Evolutionary conservation across 805 yeast species (phyloP).

Genomic region (Wickerhamiella parazyma): DNA sequence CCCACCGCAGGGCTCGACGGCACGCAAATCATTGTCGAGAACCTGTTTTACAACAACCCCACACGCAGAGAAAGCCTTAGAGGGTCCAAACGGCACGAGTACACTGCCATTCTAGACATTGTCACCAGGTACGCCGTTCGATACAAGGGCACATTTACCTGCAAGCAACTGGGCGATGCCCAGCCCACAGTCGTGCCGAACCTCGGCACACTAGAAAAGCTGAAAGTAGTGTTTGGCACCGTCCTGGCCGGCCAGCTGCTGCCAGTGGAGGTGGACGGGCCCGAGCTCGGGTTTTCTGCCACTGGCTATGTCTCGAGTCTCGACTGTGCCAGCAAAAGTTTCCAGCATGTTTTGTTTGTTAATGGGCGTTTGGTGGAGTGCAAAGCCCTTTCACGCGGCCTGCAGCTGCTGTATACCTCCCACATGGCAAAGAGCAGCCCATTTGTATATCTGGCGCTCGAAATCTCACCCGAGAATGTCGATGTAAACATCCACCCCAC

Average conservation of each 20-base stretch:
- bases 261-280: slow-evolving; percentile 25
- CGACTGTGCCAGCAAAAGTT: slow-evolving; percentile 49
- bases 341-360: slow-evolving; percentile 66
- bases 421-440: slow-evolving; percentile 72
- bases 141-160: slow-evolving; percentile 49
- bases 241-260: slow-evolving; percentile 52
- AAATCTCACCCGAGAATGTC: slow-evolving; percentile 50
- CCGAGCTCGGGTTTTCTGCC: slow-evolving; percentile 39
- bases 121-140: slow-evolving; percentile 75
- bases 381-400: slow-evolving; percentile 62
- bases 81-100: slow-evolving; percentile 48
- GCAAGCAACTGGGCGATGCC: slow-evolving; percentile 68
- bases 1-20: slow-evolving; percentile 83
- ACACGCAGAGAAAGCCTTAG: slow-evolving; percentile 53
- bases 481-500: slow-evolving; percentile 97
- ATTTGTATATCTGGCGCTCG: slow-evolving; percentile 62
- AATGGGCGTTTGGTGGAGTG: slow-evolving; percentile 72
- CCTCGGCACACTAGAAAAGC: slow-evolving; percentile 45
- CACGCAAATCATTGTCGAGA: slow-evolving; percentile 74
- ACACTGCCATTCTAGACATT: slow-evolving; percentile 62
- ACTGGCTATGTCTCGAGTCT: slow-evolving; percentile 57
- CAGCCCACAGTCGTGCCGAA: slow-evolving; percentile 40
- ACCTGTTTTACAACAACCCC: slow-evolving; percentile 78
- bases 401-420: slow-evolving; percentile 44
- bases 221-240: slow-evolving; percentile 60